Evolutionary conservation across 768 basidiomycete species (phyloP).

Genomic region (Lactarius pseudohatsudake): DNA sequence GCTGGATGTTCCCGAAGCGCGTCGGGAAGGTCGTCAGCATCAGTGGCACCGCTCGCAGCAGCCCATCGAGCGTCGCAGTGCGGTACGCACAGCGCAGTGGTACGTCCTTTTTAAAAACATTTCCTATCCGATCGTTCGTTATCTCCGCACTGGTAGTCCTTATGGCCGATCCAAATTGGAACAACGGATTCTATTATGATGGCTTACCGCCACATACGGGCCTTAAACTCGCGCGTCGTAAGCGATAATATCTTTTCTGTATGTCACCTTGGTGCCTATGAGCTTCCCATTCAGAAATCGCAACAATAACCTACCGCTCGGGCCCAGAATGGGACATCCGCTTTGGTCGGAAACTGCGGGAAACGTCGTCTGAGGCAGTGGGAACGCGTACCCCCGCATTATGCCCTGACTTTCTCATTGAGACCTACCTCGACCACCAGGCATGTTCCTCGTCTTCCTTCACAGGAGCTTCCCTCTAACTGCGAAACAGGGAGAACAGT

Average conservation of each 20-base stretch:
- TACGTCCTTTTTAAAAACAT: constrained; percentile 39
- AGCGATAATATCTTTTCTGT: constrained; percentile 33
- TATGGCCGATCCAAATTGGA: constrained; percentile 99
- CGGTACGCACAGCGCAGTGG: constrained; percentile 95
- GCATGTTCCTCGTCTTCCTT: constrained; percentile 34
- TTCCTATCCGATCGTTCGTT: constrained; percentile 14
- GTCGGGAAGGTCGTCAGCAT: constrained; percentile 92
- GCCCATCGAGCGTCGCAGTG: constrained; percentile 91
- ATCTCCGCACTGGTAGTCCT: constrained; percentile 58
- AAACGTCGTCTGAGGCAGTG: constrained; percentile 35
- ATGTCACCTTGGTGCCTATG: neutral
- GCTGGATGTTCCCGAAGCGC: constrained; percentile 85
- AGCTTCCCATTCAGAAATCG: constrained; percentile 67
- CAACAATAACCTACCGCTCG: constrained; percentile 97
- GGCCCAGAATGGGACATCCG: constrained; percentile 99
- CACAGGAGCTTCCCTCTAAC: neutral
- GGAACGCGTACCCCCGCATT: constrained; percentile 59
- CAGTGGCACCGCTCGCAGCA: constrained; percentile 91
- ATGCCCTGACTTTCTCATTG: constrained; percentile 97
- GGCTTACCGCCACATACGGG: constrained; percentile 93
- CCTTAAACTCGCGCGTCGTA: constrained; percentile 98
- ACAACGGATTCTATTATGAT: constrained; percentile 97
- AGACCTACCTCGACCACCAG: constrained; percentile 96
- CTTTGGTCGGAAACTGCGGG: constrained; percentile 79
- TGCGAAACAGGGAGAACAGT: constrained; percentile 76